These are phyloP conservation scores for Komagataella kurtzmanii DNA, from an alignment of 805 yeast genomes.

Conservation along the genomic window DNA sequence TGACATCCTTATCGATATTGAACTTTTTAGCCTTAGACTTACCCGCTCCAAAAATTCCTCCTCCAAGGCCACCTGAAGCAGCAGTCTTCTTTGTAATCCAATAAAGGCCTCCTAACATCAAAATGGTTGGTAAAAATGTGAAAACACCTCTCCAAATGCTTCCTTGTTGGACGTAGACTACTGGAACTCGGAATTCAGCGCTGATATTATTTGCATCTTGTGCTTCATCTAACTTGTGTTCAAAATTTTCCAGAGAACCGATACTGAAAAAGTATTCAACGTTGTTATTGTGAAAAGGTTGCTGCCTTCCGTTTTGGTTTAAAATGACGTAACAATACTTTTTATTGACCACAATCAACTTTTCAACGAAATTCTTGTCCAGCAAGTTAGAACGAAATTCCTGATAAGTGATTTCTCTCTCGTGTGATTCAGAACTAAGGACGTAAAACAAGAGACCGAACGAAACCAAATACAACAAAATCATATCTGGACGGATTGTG, in stretches of 20 bases:
- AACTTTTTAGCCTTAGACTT: constrained; percentile 84
- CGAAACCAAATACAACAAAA: constrained; percentile 1
- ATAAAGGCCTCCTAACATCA: constrained; percentile 80
- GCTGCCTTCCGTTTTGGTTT: constrained; percentile 14
- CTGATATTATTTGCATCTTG: constrained; percentile 59
- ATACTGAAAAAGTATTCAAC: constrained; percentile 50
- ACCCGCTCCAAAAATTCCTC: constrained; percentile 75
- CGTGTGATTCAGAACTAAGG: background rate
- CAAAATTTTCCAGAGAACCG: constrained; percentile 85
- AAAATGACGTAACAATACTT: constrained; percentile 55
- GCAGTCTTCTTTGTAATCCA: constrained; percentile 50
- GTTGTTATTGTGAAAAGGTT: constrained; percentile 15
- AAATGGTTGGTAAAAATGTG: constrained; percentile 78
- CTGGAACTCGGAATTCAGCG: constrained; percentile 61
- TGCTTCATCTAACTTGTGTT: constrained; percentile 60
- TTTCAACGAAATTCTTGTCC: constrained; percentile 65
- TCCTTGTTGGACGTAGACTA: constrained; percentile 63
- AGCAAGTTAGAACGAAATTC: constrained; percentile 70
- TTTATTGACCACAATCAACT: constrained; percentile 66
- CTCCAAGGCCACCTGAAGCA: constrained; percentile 58
- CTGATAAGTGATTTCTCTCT: constrained; percentile 66
- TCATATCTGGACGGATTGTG: constrained; percentile 1
- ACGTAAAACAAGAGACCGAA: constrained; percentile 4
- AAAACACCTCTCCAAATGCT: constrained; percentile 46
- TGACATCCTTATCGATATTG: constrained; percentile 84